Percentiles rank a stretch among this genome's conserved stretches.
Conservation (phyloP, 352 stramenopile genomes). For the Phytophthora constricta region DNA sequence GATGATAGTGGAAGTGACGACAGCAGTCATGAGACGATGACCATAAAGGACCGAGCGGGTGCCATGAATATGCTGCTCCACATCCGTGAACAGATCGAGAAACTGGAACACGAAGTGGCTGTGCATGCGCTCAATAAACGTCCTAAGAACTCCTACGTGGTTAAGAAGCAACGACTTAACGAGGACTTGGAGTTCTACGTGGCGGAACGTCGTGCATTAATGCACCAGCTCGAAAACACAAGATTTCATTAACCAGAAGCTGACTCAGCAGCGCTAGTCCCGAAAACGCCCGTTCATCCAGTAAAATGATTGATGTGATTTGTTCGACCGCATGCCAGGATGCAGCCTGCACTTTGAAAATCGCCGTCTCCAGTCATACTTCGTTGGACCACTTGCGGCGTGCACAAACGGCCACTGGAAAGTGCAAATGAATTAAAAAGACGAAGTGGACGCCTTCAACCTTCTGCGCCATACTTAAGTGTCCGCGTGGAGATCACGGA, state of each 20-base stretch:
- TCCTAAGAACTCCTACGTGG: background rate
- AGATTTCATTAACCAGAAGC: background rate
- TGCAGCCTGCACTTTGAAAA: too few relatives aligned
- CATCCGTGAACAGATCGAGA: constrained; percentile 27
- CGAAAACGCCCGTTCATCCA: too few relatives aligned
- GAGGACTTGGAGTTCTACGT: constrained; percentile 34
- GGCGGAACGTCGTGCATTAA: constrained; percentile 22
- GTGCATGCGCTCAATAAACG: constrained; percentile 6
- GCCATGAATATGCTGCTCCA: constrained; percentile 24
- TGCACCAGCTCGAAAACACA: constrained; percentile 24
- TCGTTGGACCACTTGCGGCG: too few relatives aligned
- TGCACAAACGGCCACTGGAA: too few relatives aligned
- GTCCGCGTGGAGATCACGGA: background rate
- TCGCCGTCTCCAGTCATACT: too few relatives aligned
- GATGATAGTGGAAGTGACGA: constrained; percentile 5
- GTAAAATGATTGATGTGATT: too few relatives aligned
- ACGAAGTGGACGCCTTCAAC: background rate
- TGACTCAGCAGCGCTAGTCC: too few relatives aligned
- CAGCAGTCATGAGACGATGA: constrained; percentile 7
- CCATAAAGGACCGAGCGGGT: constrained; percentile 21
- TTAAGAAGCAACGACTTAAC: constrained; percentile 22
- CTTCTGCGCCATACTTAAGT: background rate
- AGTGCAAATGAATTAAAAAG: too few relatives aligned
- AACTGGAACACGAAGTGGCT: constrained; percentile 20
- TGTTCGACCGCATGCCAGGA: too few relatives aligned